A percentile compares a stretch with the other conserved stretches of the same genome.
Conservation (phyloP, 2,329 filamentous ascomycete genomes). For the Cercospora sp. region DNA sequence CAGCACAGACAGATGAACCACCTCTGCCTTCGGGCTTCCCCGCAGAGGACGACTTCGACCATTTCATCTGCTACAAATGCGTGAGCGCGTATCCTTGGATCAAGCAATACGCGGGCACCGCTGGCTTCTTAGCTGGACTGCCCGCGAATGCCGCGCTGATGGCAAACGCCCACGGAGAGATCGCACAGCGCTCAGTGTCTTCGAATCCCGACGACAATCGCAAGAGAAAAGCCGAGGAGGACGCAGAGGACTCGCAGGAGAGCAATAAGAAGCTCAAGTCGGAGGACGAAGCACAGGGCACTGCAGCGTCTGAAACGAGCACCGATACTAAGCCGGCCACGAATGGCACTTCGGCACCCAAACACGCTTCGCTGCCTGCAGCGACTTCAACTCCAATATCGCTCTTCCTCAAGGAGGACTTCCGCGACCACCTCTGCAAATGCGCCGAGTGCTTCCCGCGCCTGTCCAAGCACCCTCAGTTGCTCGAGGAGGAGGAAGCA, state of each 20-base stretch:
- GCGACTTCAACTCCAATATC: constrained; percentile 65
- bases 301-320: not conserved
- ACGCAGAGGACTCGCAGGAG: constrained; percentile 31
- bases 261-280: constrained; percentile 33
- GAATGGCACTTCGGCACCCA: constrained; percentile 13
- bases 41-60: constrained; percentile 82
- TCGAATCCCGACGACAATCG: constrained; percentile 8
- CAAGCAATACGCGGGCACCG: constrained; percentile 76
- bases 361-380: constrained; percentile 53
- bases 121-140: constrained; percentile 77
- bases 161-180: constrained; percentile 1
- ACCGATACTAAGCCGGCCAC: not conserved
- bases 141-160: constrained; percentile 41
- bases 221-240: constrained; percentile 52
- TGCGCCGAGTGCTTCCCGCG: constrained; percentile 77
- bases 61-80: constrained; percentile 92
- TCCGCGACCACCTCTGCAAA: constrained; percentile 79
- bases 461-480: constrained; percentile 70
- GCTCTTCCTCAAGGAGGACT: constrained; percentile 76
- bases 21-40: constrained; percentile 85
- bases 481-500: constrained; percentile 89
- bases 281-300: constrained; percentile 16
- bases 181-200: not conserved
- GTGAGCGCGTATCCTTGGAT: constrained; percentile 87
- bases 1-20: constrained; percentile 56